Evolutionary conservation across 768 basidiomycete genomes (phyloP), one percentile per base, ranked within the genome.

Genomic region (Boletus patriciae): DNA sequence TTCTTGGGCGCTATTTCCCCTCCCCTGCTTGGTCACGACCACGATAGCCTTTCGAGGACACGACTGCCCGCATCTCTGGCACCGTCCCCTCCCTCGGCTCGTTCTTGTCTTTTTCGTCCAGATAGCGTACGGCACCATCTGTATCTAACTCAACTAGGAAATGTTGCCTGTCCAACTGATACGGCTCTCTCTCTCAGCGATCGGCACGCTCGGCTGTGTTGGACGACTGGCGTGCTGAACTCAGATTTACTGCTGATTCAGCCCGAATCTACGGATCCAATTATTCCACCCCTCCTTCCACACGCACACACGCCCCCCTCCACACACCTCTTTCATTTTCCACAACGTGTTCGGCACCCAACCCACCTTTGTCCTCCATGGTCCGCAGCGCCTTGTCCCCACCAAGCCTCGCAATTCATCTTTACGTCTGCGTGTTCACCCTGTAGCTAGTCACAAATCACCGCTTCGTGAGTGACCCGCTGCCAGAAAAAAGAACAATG

Each of bases 21-120:
- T 11, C 63, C 54, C 55, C 31, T 52, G 66, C 62, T 50, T 57
- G 46, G 51, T 54, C 59, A 54, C 55, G 46, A 56, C 60, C 64
- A 71, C 71, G 69, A 69, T 73, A 73, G 19, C 71, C 69, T 70
- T 70, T 72, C 62, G 58, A 70, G 69, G 69, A n/a, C 62, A 61
- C 57, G 45, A 16, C 61, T 52, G 46, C 62, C 71, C 71, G 57
- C 63, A 53, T 64, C 59, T 68, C 21, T 46, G 70, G 64, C 29
- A 53, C 29, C 0, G 2, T 21, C 61, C 66, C 36, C 0, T 18
- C 27, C 23, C 44, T 46, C 52, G 69, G 69, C 2, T 36, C 66
- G 0, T 0, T 0, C 37, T 18, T 57, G 55, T 55, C 71, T 23
- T 54, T 58, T 69, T 52, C 51, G 52, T 61, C 55, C 60, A 58